A percentile compares a stretch with the other conserved stretches of the same genome.
Evolutionary conservation across 2,329 filamentous ascomycete genomes (phyloP).

Genomic region (Didymosphaeria variabile): DNA sequence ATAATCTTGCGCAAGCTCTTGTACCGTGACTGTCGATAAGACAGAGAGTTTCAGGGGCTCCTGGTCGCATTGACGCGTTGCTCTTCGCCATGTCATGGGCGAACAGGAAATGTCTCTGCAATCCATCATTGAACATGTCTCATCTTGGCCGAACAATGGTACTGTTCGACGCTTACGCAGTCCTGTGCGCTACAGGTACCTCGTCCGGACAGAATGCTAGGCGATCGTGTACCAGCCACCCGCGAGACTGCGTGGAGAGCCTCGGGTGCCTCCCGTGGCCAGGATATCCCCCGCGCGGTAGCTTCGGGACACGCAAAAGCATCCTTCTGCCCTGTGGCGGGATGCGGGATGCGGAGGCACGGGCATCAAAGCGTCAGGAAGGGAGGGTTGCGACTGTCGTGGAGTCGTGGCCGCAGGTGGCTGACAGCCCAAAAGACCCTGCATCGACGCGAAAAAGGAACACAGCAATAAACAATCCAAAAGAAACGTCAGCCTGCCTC

Average conservation of each 20-base stretch:
- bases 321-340: background rate
- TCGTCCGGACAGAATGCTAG: background rate
- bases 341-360: background rate
- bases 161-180: background rate
- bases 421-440: background rate
- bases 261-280: background rate
- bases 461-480: background rate
- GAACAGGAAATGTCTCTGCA: background rate
- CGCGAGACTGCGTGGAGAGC: background rate
- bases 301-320: conserved; percentile 4
- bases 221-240: background rate
- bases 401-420: background rate
- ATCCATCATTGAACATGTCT: background rate
- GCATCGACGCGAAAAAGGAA: background rate
- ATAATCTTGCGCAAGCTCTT: background rate
- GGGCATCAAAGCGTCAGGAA: background rate
- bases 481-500: background rate
- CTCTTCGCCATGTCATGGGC: background rate
- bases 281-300: conserved; percentile 5
- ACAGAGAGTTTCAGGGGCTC: background rate
- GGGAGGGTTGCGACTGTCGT: background rate
- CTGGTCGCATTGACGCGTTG: background rate
- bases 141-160: background rate
- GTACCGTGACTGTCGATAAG: background rate
- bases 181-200: background rate